Percentiles rank a stretch among this genome's conserved stretches.
Conservation (phyloP, 768 basidiomycete genomes). For the Pisolithus sp. region DNA sequence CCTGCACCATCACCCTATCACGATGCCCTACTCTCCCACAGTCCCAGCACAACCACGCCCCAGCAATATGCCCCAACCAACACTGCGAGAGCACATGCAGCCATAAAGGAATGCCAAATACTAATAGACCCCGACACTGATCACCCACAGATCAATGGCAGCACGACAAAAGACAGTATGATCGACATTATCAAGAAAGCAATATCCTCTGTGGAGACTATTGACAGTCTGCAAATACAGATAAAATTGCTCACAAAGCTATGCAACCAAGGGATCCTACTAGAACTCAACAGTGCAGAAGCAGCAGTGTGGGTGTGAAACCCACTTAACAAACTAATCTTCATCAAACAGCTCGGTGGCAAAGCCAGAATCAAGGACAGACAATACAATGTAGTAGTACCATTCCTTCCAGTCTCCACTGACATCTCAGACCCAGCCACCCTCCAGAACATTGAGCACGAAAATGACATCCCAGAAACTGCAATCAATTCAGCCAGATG, state of each 20-base stretch:
- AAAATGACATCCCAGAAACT: constrained; percentile 3
- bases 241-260: background rate
- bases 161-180: no score
- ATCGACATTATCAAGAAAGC: no score
- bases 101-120: no score
- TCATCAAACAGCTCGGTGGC: background rate
- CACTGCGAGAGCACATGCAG: no score
- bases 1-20: no score
- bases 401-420: constrained; percentile 18
- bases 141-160: no score
- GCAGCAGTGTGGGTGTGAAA: constrained; percentile 14
- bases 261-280: constrained; percentile 8
- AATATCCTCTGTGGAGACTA: no score
- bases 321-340: background rate
- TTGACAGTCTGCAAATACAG: no score
- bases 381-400: constrained; percentile 8
- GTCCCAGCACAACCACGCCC: no score
- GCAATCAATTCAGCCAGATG: constrained; percentile 13
- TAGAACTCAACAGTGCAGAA: constrained; percentile 6
- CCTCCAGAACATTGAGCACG: constrained; percentile 8
- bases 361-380: background rate
- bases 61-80: no score
- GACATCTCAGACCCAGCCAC: background rate
- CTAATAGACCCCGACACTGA: no score
- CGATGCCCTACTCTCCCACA: no score